Conservation (phyloP, 2,329 filamentous ascomycete species). For the Botrytis aclada region DNA sequence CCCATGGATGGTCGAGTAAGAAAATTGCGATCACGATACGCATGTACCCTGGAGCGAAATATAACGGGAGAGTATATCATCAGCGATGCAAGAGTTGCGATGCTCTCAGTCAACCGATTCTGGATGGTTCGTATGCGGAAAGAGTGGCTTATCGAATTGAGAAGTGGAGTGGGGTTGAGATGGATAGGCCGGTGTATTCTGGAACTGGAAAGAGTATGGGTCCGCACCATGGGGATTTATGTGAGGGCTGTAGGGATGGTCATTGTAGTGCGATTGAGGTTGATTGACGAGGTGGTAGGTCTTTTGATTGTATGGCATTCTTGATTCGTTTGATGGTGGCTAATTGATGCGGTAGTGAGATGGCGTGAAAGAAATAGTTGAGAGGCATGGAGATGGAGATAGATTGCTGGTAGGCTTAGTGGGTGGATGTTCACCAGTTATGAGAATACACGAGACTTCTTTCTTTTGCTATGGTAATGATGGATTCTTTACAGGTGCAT, state of each 20-base stretch:
- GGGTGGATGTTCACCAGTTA: neutral
- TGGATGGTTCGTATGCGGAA: neutral
- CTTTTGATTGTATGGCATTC: too few species aligned
- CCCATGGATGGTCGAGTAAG: neutral
- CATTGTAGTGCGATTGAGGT: neutral
- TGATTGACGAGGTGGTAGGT: neutral
- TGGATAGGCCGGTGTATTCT: neutral
- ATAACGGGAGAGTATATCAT: neutral
- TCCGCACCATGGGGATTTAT: neutral
- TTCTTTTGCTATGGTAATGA: neutral
- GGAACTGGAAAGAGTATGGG: neutral
- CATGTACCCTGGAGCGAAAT: neutral
- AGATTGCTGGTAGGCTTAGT: neutral
- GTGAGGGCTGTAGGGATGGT: neutral
- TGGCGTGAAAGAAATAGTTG: neutral
- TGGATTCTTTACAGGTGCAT: neutral
- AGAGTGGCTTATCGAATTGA: neutral
- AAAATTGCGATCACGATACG: neutral
- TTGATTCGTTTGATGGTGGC: neutral
- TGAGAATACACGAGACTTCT: neutral
- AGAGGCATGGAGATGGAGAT: neutral
- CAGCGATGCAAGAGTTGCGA: neutral
- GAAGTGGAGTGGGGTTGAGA: neutral
- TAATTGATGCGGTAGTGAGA: neutral
- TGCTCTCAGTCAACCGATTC: neutral